Evolutionary conservation across 2,329 filamentous ascomycete genomes (phyloP).

Genomic region (Hymenoscyphus fructigenus): DNA sequence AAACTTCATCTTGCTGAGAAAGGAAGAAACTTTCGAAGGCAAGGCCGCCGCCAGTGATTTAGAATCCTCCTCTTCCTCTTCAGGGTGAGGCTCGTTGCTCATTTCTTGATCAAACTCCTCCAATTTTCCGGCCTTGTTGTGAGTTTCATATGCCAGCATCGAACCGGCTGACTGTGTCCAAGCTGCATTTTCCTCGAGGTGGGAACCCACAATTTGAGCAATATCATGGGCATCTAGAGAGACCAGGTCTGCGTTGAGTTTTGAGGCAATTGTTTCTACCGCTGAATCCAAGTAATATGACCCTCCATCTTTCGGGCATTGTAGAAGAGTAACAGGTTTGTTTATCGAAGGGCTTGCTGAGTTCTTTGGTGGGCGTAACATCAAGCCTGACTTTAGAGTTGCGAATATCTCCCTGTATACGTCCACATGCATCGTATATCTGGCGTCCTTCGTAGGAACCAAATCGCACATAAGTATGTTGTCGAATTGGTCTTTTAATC

Average conservation of each 20-base stretch:
- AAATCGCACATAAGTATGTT: conserved; percentile 15
- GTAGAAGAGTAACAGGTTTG: conserved; percentile 57
- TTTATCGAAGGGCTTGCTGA: conserved; percentile 41
- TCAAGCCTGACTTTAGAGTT: conserved; percentile 51
- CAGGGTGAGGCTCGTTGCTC: conserved; percentile 41
- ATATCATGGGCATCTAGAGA: conserved; percentile 68
- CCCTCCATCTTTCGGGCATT: conserved; percentile 57
- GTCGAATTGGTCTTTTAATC: not conserved
- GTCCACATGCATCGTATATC: conserved; percentile 33
- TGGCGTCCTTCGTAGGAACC: conserved; percentile 21
- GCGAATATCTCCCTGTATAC: conserved; percentile 43
- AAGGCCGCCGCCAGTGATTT: not conserved
- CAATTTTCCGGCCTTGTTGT: conserved; percentile 54
- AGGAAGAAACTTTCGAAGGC: not conserved
- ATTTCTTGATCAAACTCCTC: conserved; percentile 49
- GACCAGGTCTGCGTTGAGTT: conserved; percentile 65
- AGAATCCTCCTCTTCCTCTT: conserved; percentile 36
- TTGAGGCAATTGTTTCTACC: conserved; percentile 61
- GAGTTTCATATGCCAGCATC: conserved; percentile 55
- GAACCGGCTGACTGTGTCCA: conserved; percentile 49
- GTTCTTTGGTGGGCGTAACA: conserved; percentile 41
- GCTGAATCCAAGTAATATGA: conserved; percentile 56
- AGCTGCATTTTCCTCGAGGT: conserved; percentile 62
- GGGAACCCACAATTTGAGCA: conserved; percentile 66
- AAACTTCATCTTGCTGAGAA: conserved; percentile 24